Conservation (phyloP, 371 early-diverging fungal species). For the Saksenaea oblongispora region DNA sequence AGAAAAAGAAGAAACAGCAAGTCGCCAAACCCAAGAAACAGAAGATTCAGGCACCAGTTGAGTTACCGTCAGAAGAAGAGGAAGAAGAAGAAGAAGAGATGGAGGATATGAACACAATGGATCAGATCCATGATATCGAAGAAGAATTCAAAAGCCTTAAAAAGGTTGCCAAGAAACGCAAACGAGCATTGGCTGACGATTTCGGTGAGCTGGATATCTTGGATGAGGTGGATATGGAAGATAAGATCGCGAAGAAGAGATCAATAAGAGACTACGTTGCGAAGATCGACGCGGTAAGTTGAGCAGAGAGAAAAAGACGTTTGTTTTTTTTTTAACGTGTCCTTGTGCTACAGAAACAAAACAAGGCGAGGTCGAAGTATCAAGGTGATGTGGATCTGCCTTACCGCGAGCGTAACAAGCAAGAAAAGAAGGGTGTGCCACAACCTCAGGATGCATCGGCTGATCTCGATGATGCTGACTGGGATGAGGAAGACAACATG, state of each 20-base stretch:
- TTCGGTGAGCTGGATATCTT: slow-evolving; percentile 79
- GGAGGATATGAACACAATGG: slow-evolving; percentile 33
- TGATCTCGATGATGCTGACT: slow-evolving; percentile 66
- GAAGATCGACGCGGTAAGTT: slow-evolving; percentile 67
- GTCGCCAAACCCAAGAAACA: slow-evolving; percentile 12
- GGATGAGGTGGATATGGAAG: slow-evolving; percentile 78
- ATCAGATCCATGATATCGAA: slow-evolving; percentile 44
- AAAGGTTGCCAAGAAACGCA: slow-evolving; percentile 45
- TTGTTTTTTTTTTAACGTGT: neutral
- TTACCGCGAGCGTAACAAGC: slow-evolving; percentile 61
- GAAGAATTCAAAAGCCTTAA: slow-evolving; percentile 54
- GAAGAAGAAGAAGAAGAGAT: slow-evolving; percentile 33
- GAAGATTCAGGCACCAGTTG: neutral
- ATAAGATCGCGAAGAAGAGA: slow-evolving; percentile 72
- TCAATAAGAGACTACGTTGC: slow-evolving; percentile 74
- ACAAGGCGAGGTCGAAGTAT: slow-evolving; percentile 48
- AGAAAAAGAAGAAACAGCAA: slow-evolving; percentile 14
- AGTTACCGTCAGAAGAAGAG: slow-evolving; percentile 26
- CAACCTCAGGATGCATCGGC: slow-evolving; percentile 60
- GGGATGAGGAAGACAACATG: slow-evolving; percentile 55
- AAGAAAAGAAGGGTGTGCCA: slow-evolving; percentile 58
- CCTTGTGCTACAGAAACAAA: slow-evolving; percentile 29
- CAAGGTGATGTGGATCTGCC: slow-evolving; percentile 80
- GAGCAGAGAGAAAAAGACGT: neutral
- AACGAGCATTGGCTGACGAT: slow-evolving; percentile 60